Evolutionary conservation across 1,284 basidiomycete genomes (phyloP), one percentile per base, ranked within the genome.

Genomic region (Waitea zeae): DNA sequence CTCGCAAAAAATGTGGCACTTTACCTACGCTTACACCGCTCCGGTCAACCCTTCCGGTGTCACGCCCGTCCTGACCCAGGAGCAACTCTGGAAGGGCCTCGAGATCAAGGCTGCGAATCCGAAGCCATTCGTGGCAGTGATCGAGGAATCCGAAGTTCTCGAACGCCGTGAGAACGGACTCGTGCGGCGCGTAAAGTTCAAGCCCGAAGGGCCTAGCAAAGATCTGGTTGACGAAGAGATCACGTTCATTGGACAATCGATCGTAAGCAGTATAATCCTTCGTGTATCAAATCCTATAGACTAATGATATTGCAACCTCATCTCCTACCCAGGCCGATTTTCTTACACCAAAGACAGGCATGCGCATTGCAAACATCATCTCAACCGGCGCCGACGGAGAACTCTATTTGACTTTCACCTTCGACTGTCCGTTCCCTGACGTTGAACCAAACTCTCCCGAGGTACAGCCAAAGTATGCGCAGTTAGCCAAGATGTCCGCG

Each of bases 21-120:
- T 17, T 34, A 20, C 5, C 33, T 20, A 53, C 35, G 50, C 53
- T 27, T 43, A 44, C 11, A 52, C 45, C 27, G 46, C 52, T 31
- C 45, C 38, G 27, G 46, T 56, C 15, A 56, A 56, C 38, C 48
- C 52, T 4, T 41, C 46, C 2, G 49, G 49, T 2, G 43, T 34
- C 4, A 35, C 43, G 12, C 47, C 48, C 1, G 38, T 42, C 12
- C 35, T 56, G 12, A 51, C 46, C 0, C 47, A 50, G 32, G 49
- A 39, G 14, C 53, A 56, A 33, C 42, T 56, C 1, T 56, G 53
- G 53, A 47, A 51, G 29, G 54, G 49, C 1, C 42, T 57, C 9
- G 44, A 48, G 14, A 43, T 48, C 14, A 56, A 55, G 41, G 49
- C 49, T 5, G 46, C 52, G 9, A 37, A 50, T 3, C 54, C 54